Base-by-base conservation (phyloP, 2,329 filamentous ascomycete genomes). In the Aspergillus ibericus region DNA sequence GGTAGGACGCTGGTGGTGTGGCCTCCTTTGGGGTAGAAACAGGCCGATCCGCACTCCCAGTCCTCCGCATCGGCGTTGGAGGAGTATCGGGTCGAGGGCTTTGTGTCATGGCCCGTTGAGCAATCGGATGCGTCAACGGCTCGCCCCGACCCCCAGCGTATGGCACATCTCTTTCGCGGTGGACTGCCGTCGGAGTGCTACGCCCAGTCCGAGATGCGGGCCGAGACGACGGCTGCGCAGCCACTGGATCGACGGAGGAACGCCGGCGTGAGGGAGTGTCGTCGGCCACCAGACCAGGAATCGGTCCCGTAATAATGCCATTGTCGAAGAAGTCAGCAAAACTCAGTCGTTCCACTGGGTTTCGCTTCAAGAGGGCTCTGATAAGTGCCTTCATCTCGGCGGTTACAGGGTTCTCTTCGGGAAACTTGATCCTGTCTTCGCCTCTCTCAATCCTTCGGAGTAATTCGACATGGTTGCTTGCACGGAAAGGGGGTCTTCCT, bases 401-500 rank as follows among this genome's bases (percentile, higher is more conserved):
- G 64, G 86, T 93, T 59, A 91, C 85, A 50, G 84, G 80, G 32
- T 86, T 84, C 51, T 92, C 90, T 66, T 86, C 85, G 0, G 89
- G 86, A 66, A 98, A 98, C 63, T 84, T 87, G 75, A 98, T 96
- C 62, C 85, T 82, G 72, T 98, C 93, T 63, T 96, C 89, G 16
- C 89, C 88, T 60, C 88, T 88, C 74, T 98, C 93, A 64, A 99
- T 99, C 78, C 90, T 95, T 61, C 91, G 87, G 44, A 98, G 83
- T 35, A 99, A 80, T 73, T 99, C 95, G 40, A 99, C 93, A 70
- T 99, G 95, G 71, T 99, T 98, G 56, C 86, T 87, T 32, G 95
- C 95, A 64, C 92, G 85, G 77, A 98, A 99, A 0, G 95, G 95
- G 20, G 95, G 92, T 62, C 86, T 89, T 54, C 93, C 93, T 6